A percentile compares a stretch with the other conserved stretches of the same genome.
These are phyloP conservation scores for Podila epigama DNA, from an alignment of 192 early-diverging fungal species.

Conservation along the genomic window DNA sequence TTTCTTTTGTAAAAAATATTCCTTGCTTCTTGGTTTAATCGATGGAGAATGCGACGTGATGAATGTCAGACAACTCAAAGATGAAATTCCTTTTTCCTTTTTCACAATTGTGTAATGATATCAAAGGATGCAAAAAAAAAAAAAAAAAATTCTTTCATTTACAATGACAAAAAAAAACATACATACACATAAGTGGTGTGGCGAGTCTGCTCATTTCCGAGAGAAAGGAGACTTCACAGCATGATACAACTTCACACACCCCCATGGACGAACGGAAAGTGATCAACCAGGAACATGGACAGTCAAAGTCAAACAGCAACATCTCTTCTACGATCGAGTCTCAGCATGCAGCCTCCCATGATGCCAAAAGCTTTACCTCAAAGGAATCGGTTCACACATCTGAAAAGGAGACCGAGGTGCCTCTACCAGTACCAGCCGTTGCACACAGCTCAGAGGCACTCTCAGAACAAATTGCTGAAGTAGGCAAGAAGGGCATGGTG, in stretches of 20 bases:
- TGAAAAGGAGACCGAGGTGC: not conserved
- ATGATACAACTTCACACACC: not conserved
- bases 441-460: not conserved
- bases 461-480: too few relatives aligned
- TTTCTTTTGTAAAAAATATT: too few relatives aligned
- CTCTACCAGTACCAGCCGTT: too few relatives aligned
- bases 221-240: not conserved
- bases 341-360: not conserved
- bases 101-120: too few relatives aligned
- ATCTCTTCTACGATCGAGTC: not conserved
- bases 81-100: too few relatives aligned
- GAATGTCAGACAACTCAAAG: too few relatives aligned
- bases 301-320: not conserved
- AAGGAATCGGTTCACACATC: not conserved
- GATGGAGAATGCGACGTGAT: too few relatives aligned
- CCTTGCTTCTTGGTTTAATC: too few relatives aligned
- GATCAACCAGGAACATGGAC: not conserved
- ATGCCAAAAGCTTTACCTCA: not conserved
- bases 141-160: too few relatives aligned
- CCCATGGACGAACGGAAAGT: not conserved
- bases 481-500: conserved; percentile 1
- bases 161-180: too few relatives aligned
- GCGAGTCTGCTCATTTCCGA: conserved; percentile 25
- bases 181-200: not conserved
- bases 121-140: too few relatives aligned